A percentile compares a stretch with the other conserved stretches of the same genome.
phyloP scores from a whole-genome alignment of 2,329 filamentous ascomycete species.

The Aspergillus versicolor region DNA sequence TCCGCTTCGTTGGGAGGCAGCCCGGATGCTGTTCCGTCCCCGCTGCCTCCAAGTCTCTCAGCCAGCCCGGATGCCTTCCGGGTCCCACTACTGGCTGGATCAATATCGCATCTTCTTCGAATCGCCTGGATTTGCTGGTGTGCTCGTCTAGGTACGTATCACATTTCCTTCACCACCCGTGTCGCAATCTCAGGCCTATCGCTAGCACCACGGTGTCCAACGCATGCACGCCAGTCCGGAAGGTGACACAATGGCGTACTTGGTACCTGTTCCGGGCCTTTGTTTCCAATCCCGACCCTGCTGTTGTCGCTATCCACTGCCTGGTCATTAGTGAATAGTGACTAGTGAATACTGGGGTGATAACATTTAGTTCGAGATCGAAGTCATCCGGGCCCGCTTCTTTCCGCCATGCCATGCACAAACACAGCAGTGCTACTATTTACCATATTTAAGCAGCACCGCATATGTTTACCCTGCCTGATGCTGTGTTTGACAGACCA shows the following conservation, averaged over 20 bases:
- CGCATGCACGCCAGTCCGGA: not conserved
- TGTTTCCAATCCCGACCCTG: not conserved
- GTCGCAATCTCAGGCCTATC: not conserved
- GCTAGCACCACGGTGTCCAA: not conserved
- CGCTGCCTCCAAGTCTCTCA: conserved; percentile 2
- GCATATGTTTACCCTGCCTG: not conserved
- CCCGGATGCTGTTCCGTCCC: conserved; percentile 26
- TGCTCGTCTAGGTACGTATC: not conserved
- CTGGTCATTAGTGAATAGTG: not conserved
- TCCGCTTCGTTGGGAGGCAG: not conserved
- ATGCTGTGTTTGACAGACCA: not conserved
- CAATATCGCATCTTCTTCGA: not conserved
- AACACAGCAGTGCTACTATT: not conserved
- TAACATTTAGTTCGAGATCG: not conserved
- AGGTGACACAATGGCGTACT: not conserved
- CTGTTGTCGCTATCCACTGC: not conserved
- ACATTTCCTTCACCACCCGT: not conserved
- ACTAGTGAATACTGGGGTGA: not conserved
- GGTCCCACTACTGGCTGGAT: not conserved
- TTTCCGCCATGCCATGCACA: not conserved
- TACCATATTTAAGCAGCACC: conserved; percentile 2
- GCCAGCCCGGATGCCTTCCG: conserved; percentile 4
- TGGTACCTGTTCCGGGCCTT: not conserved
- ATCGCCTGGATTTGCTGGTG: not conserved
- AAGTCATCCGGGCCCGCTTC: conserved; percentile 2